phyloP scores from a whole-genome alignment of 2,329 filamentous ascomycete genomes.

The Leptographium wingfieldii region DNA sequence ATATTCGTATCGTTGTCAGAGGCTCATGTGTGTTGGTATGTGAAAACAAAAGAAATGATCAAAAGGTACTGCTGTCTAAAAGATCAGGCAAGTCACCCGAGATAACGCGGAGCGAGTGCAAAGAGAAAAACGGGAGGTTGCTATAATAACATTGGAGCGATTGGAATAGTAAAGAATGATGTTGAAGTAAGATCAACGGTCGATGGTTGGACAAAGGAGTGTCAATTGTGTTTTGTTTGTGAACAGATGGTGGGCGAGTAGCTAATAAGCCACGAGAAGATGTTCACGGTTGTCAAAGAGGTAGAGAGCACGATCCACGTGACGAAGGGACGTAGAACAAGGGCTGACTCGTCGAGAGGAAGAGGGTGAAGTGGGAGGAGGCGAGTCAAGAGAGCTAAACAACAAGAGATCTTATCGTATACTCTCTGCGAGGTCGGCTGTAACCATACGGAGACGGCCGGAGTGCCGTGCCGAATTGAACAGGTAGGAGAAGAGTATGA shows the following conservation, averaged over 20 bases:
- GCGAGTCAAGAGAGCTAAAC: not conserved
- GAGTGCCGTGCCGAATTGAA: conserved; percentile 24
- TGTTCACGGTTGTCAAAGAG: not conserved
- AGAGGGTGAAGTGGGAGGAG: not conserved
- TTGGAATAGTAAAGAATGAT: conserved; percentile 8
- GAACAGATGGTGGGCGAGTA: not conserved
- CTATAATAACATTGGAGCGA: conserved; percentile 32
- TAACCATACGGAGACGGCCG: conserved; percentile 25
- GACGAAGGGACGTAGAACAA: not conserved
- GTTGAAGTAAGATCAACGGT: not conserved
- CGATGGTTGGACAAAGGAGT: conserved; percentile 1
- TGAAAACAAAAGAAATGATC: conserved; percentile 17
- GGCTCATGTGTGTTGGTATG: conserved; percentile 3
- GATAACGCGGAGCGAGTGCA: conserved; percentile 9
- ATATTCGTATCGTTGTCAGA: conserved; percentile 6
- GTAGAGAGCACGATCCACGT: conserved; percentile 8
- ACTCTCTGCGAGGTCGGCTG: conserved; percentile 12
- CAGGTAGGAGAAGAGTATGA: conserved; percentile 32
- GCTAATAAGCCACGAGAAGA: not conserved
- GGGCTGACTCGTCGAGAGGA: not conserved
- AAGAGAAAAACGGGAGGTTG: conserved; percentile 19
- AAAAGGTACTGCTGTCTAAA: conserved; percentile 13
- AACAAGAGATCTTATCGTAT: conserved; percentile 15
- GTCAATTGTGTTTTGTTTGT: not conserved
- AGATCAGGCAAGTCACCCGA: conserved; percentile 12